Evolutionary conservation across 345 rosid genomes (phyloP).

Genomic region (Melastoma malabathricum): DNA sequence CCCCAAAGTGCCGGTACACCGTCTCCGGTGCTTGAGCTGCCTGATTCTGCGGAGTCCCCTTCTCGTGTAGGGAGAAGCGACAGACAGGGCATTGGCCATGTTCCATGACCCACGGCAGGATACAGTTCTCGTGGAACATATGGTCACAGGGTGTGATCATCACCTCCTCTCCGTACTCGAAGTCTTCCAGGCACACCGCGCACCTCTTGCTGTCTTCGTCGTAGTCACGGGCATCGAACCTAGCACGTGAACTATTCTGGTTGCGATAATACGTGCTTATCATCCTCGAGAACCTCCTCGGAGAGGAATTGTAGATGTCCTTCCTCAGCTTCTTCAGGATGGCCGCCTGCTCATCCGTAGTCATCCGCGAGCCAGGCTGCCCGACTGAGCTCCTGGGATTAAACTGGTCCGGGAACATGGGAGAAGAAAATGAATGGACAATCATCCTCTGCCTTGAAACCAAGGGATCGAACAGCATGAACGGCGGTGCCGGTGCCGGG

Average conservation of each 20-base stretch:
- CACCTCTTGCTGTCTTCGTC: slow-evolving; percentile 54
- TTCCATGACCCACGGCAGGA: slow-evolving; percentile 60
- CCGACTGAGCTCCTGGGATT: slow-evolving; percentile 2
- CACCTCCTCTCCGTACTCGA: slow-evolving; percentile 47
- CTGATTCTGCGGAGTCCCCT: slow-evolving; percentile 1
- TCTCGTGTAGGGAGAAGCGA: slow-evolving; percentile 32
- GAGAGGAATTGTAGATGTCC: slow-evolving; percentile 41
- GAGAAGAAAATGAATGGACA: slow-evolving; percentile 13
- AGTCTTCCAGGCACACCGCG: slow-evolving; percentile 72
- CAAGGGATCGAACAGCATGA: slow-evolving; percentile 3
- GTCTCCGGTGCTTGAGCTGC: slow-evolving; percentile 3
- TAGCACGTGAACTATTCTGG: slow-evolving; percentile 21
- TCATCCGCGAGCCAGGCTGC: slow-evolving; percentile 13
- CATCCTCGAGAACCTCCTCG: slow-evolving; percentile 29
- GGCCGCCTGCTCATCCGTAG: slow-evolving; percentile 18
- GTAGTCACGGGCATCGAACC: slow-evolving; percentile 1
- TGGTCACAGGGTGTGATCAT: slow-evolving; percentile 71
- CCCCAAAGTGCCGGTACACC: slow-evolving; percentile 4
- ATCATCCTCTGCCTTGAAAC: slow-evolving; percentile 1
- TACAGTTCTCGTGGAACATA: slow-evolving; percentile 80
- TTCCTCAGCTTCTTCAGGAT: slow-evolving; percentile 39
- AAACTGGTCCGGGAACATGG: slow-evolving; percentile 1
- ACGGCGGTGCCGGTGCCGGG: background rate
- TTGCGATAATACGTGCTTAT: slow-evolving; percentile 27
- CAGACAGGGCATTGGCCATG: slow-evolving; percentile 69